A percentile compares a stretch with the other conserved stretches of the same genome.
phyloP scores from a whole-genome alignment of 805 yeast species.

The Saturnispora dispora region DNA sequence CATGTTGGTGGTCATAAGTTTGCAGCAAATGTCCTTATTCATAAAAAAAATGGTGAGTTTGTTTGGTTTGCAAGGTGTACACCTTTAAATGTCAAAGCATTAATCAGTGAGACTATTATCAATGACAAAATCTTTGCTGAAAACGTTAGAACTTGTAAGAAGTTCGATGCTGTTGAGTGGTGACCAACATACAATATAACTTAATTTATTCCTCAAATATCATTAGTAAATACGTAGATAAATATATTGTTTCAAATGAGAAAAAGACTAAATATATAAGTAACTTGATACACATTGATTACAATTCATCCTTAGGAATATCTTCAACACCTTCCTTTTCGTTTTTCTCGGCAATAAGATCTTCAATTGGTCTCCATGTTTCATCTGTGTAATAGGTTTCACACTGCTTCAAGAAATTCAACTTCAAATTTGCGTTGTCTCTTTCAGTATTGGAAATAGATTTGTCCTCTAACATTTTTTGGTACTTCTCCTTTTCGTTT shows the following conservation, averaged over 20 bases:
- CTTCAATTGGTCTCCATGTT: constrained; percentile 14
- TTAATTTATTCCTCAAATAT: background rate
- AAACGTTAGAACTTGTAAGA: constrained; percentile 51
- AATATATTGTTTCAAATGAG: background rate
- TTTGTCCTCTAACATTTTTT: constrained; percentile 31
- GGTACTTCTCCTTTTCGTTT: constrained; percentile 40
- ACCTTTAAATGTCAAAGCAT: constrained; percentile 66
- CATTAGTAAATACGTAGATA: background rate
- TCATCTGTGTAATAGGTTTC: constrained; percentile 13
- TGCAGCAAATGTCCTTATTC: constrained; percentile 81
- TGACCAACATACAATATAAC: constrained; percentile 15
- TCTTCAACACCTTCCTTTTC: background rate
- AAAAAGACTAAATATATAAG: background rate
- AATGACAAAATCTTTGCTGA: constrained; percentile 65
- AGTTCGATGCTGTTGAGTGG: constrained; percentile 47
- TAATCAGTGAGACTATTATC: constrained; percentile 67
- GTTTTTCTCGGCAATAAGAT: constrained; percentile 11
- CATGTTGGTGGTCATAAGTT: constrained; percentile 97
- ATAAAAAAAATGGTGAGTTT: constrained; percentile 61
- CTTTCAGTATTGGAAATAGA: constrained; percentile 32
- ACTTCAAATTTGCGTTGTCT: constrained; percentile 44
- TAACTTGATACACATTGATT: background rate
- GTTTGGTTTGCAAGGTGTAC: constrained; percentile 84
- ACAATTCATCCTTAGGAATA: constrained; percentile 13
- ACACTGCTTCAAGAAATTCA: constrained; percentile 31